phyloP scores from a whole-genome alignment of 2,329 filamentous ascomycete species.

The Pleoardoris graminearum region DNA sequence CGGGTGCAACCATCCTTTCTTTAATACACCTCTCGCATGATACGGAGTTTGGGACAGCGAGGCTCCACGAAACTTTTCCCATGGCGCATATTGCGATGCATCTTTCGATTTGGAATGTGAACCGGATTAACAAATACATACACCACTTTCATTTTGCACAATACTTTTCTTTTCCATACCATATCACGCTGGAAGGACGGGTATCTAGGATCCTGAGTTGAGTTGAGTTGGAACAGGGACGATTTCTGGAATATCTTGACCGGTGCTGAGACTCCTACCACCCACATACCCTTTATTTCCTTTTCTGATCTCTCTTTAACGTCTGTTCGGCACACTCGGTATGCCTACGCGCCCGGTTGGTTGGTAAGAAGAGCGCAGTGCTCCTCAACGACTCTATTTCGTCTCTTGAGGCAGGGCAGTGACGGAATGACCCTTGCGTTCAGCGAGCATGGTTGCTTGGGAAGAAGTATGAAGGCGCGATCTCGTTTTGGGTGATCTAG shows the following conservation, averaged over 20 bases:
- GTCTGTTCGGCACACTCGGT: constrained; percentile 8
- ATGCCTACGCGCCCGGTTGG: constrained; percentile 2
- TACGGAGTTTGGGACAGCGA: constrained; percentile 44
- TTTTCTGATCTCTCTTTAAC: constrained; percentile 20
- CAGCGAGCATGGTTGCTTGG: neutral
- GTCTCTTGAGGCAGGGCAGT: neutral
- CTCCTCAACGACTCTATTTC: constrained; percentile 5
- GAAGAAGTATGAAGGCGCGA: neutral
- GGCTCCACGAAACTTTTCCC: constrained; percentile 41
- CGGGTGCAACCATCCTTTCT: constrained; percentile 25
- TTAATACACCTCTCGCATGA: constrained; percentile 37
- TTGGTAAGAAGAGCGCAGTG: constrained; percentile 1
- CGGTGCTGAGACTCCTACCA: constrained; percentile 19
- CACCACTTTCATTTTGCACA: constrained; percentile 28
- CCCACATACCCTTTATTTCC: constrained; percentile 23
- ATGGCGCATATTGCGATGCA: constrained; percentile 44
- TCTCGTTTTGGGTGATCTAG: constrained; percentile 7
- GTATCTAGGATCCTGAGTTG: constrained; percentile 27
- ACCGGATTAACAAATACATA: constrained; percentile 38
- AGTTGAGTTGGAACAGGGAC: constrained; percentile 9
- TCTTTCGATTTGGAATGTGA: constrained; percentile 32
- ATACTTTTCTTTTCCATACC: constrained; percentile 11
- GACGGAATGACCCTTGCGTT: neutral
- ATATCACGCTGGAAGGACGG: constrained; percentile 27
- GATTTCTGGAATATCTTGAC: constrained; percentile 36